Base-by-base conservation (phyloP, 1,284 basidiomycete genomes). In the Fomitopsis palustris region DNA sequence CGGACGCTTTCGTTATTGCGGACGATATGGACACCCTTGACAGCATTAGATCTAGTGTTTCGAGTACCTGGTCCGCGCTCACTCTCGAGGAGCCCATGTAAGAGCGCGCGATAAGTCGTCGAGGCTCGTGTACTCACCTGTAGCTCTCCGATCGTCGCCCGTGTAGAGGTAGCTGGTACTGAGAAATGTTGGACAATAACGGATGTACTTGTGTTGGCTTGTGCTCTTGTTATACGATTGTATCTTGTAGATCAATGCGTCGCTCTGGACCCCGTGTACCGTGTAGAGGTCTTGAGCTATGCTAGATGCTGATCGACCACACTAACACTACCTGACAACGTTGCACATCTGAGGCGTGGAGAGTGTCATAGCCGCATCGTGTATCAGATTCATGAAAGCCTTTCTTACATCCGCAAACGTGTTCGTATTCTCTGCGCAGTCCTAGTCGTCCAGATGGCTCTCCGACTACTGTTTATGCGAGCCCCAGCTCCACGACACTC, bases 1-100 rank as follows among this genome's bases (percentile, higher is more conserved):
- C 42, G 29, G 23, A 39, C 43, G 57, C 42, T 16, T 64, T 64
- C 37, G 61, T 64, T 0, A 57, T 64, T 25, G 39, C 43, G 23
- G 63, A 62, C 35, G 57, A 61, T 27, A 47, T 38, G 19, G 63
- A 64, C 29, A 43, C 42, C 8, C 45, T 58, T 4, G 35, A 14
- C n/a, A 59, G 55, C 25, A 58, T 52, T 35, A 57, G 43, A 19
- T 53, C 56, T 21, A 63, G 62, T 47, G 23, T 54, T 14, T 60
- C 53, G n/a, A 63, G 62, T 27, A 56, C 47, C 17, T 59, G 53
- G 47, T 59, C 57, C 19, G 29, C 43, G 23, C n/a, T 33, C 35
- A 49, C 55, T 35, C 23, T 43, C 35, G 41, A 55, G 29, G 29
- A 37, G 31, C 49, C 49, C 10, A 52, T 52, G 49, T 52, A 52